Evolutionary conservation across 2,329 filamentous ascomycete genomes (phyloP).

Genomic region (Mariannaea sp.): DNA sequence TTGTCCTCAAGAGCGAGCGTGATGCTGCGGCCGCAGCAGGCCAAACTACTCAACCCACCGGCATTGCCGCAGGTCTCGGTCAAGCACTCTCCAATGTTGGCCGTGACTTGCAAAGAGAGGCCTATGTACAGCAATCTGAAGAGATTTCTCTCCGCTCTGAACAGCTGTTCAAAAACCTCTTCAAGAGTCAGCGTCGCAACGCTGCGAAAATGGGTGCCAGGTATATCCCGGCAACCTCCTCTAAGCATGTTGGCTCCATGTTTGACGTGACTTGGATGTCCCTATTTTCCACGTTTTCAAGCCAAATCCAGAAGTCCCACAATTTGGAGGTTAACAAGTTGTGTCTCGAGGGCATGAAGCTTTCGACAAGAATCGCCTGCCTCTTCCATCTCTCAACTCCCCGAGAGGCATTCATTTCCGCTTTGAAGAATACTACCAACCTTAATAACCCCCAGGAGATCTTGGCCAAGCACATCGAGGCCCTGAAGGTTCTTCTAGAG

Average conservation of each 20-base stretch:
- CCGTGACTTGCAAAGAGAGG: slow-evolving; percentile 88
- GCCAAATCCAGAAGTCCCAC: slow-evolving; percentile 89
- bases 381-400: slow-evolving; percentile 93
- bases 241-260: slow-evolving; percentile 96
- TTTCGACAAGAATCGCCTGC: slow-evolving; percentile 91
- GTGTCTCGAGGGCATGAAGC: slow-evolving; percentile 93
- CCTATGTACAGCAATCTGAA: slow-evolving; percentile 92
- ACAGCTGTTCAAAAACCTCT: slow-evolving; percentile 91
- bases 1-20: slow-evolving; percentile 90
- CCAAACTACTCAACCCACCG: slow-evolving; percentile 59
- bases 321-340: slow-evolving; percentile 90
- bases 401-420: slow-evolving; percentile 91
- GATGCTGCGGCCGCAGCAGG: slow-evolving; percentile 85
- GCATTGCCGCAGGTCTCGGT: slow-evolving; percentile 81
- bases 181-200: slow-evolving; percentile 85
- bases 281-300: slow-evolving; percentile 91
- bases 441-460: slow-evolving; percentile 95
- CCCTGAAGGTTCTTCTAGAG: slow-evolving; percentile 87
- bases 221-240: slow-evolving; percentile 93
- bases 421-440: slow-evolving; percentile 91
- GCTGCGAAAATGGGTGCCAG: slow-evolving; percentile 69
- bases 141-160: slow-evolving; percentile 77
- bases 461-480: slow-evolving; percentile 94
- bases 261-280: slow-evolving; percentile 99
- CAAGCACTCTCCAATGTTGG: slow-evolving; percentile 91